Evolutionary conservation across 371 early-diverging fungal species (phyloP), one percentile per base, ranked within the genome.

Genomic region (Apophysomyces ossiformis): DNA sequence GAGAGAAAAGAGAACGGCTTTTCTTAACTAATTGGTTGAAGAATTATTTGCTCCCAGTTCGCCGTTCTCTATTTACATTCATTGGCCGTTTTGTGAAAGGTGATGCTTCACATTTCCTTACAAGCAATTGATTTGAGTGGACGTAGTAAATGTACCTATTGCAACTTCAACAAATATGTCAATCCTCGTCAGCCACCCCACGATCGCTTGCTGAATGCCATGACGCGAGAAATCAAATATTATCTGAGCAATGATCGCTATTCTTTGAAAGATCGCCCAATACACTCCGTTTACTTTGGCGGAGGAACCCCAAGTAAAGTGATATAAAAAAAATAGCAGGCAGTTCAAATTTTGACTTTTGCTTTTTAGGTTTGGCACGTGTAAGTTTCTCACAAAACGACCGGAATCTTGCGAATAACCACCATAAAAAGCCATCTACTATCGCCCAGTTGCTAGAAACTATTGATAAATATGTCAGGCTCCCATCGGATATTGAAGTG

Each of bases 1-100:
- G 21, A 21, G 54, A 7, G 9, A 21, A 5, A 21, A 21, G 16
- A 50, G 11, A n/a, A n/a, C 21, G n/a, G 4, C 16, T 47, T 15
- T 15, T 26, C 21, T 21, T 50, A 8, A 21, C 21, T 50, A 9
- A 5, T 11, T 50, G 8, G 8, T 21, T 21, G 21, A 50, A 50
- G 54, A 50, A 9, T 50, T 26, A 32, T 2, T 21, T 7, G 21
- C 21, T 50, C 21, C 54, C 5, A 50, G 21, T 50, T 38, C 44
- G 16, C 83, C 85, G 1, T 78, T 88, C 60, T 89, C 92, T 16
- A 69, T 95, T 5, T 95, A 95, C 64, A 75, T 95, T 46, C 95
- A 95, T 72, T 95, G 91, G 90, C 95, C 95, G 1, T 95, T 89
- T 69, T 95, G 95, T 69, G 81, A 89, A 74, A 89, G 89, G 87